Conservation (phyloP, 2,329 filamentous ascomycete species). For the Paecilomyces sp. region DNA sequence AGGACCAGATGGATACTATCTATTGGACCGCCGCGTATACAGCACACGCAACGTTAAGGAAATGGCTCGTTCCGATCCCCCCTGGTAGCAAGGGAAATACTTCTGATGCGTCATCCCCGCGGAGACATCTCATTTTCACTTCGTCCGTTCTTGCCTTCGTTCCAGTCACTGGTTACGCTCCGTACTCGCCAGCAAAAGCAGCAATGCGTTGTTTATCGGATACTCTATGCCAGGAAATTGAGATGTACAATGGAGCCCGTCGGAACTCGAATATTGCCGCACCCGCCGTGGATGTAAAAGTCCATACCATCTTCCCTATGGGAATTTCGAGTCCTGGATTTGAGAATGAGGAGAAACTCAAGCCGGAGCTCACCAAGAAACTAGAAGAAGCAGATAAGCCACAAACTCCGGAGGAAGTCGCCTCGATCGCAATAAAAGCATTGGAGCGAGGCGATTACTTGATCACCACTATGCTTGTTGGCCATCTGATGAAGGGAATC, state of each 20-base stretch:
- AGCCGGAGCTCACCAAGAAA: constrained; percentile 70
- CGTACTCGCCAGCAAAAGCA: constrained; percentile 79
- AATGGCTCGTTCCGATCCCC: constrained; percentile 55
- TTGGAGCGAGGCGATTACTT: constrained; percentile 76
- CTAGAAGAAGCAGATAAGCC: constrained; percentile 77
- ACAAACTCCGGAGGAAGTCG: constrained; percentile 73
- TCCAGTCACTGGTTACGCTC: constrained; percentile 70
- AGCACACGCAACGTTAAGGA: constrained; percentile 67
- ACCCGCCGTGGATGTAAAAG: constrained; percentile 60
- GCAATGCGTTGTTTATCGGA: constrained; percentile 80
- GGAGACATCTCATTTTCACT: constrained; percentile 80
- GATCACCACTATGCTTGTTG: constrained; percentile 68
- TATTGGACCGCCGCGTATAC: constrained; percentile 84
- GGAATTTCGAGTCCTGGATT: constrained; percentile 73
- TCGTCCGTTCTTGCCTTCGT: constrained; percentile 69
- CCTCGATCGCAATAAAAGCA: constrained; percentile 59
- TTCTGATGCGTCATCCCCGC: constrained; percentile 17
- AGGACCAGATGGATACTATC: constrained; percentile 83
- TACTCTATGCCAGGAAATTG: constrained; percentile 72
- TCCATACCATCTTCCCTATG: constrained; percentile 78
- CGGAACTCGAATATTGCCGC: constrained; percentile 30
- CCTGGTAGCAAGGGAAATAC: constrained; percentile 20
- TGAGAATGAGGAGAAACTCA: constrained; percentile 66
- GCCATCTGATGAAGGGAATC: constrained; percentile 61
- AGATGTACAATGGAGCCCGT: constrained; percentile 69